Evolutionary conservation across 2,329 filamentous ascomycete genomes (phyloP), one percentile per base, ranked within the genome.

Genomic region (Neopestalotiopsis rosae): DNA sequence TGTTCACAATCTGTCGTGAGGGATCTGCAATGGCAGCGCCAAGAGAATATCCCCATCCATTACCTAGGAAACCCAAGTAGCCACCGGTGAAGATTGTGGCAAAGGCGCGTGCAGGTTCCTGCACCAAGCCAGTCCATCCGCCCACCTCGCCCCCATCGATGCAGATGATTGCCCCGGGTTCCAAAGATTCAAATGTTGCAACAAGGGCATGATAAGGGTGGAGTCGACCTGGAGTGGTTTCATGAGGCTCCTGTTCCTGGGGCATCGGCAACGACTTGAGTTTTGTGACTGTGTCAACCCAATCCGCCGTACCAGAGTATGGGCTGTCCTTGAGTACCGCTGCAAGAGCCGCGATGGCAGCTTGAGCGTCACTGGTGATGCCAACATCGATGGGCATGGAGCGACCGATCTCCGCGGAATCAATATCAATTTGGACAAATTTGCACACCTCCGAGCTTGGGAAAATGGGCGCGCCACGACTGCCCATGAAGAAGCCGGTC

Each of bases 41-140:
- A 2, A 85, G 73, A 1, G 77, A 74, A 70, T 85, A 85, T 4
- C 83, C 83, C 76, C 81, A 85, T 4, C 83, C 83, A 68, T 82
- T 85, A 1, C 83, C 83, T 1, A 85, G 75, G 73, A 84, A 84
- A 2, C 83, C 83, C 1, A 85, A 76, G 63, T 84, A 81, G 64
- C 80, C 78, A 0, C 77, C 78, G 5, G 74, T 65, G 10, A 74
- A 74, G 9, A 81, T 73, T 2, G 72, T 71, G 5, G 76, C 72
- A 17, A 74, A 71, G 2, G 76, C 72, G 42, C 73, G 62, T 10
- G 77, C 72, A 56, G 69, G 59, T 65, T 77, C 77, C 6, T 77
- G 76, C 12, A 73, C 72, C 70, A 79, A 78, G 2, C 76, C 74
- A 2, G 78, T 74, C 77, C 80, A 83, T 28, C 76, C 75, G 4